phyloP scores from a whole-genome alignment of 805 yeast genomes.

The Wickerhamomyces ciferrii region DNA sequence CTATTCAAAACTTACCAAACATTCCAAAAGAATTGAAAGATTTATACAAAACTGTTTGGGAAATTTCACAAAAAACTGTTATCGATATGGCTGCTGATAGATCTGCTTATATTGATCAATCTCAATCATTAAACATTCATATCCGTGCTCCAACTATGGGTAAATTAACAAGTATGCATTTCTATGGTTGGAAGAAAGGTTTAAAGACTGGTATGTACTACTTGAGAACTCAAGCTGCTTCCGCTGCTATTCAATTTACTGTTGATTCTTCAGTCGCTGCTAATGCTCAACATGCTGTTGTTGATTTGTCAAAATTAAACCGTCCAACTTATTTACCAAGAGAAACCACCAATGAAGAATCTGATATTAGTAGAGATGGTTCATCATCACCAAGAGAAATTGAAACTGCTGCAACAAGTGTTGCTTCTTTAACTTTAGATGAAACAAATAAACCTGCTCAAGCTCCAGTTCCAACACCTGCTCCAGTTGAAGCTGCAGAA shows the following conservation, averaged over 20 bases:
- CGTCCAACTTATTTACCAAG: slow-evolving; percentile 32
- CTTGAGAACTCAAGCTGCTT: slow-evolving; percentile 92
- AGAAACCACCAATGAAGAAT: slow-evolving; percentile 10
- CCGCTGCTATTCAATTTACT: slow-evolving; percentile 92
- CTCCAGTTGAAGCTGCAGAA: slow-evolving; percentile 14
- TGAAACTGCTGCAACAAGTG: slow-evolving; percentile 27
- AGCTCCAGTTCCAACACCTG: slow-evolving; percentile 21
- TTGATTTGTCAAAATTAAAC: slow-evolving; percentile 27
- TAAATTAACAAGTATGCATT: slow-evolving; percentile 92
- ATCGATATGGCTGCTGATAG: slow-evolving; percentile 85
- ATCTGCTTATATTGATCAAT: slow-evolving; percentile 83
- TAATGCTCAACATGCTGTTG: slow-evolving; percentile 59
- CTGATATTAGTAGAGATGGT: slow-evolving; percentile 15
- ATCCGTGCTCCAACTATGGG: slow-evolving; percentile 88
- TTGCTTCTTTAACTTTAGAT: slow-evolving; percentile 36
- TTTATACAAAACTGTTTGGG: slow-evolving; percentile 96
- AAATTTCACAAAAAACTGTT: slow-evolving; percentile 77
- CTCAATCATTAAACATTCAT: slow-evolving; percentile 87
- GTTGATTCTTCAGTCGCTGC: slow-evolving; percentile 93
- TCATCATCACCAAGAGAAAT: slow-evolving; percentile 29
- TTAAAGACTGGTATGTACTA: slow-evolving; percentile 97
- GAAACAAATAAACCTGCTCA: slow-evolving; percentile 26
- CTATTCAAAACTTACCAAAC: slow-evolving; percentile 68
- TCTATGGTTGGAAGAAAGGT: slow-evolving; percentile 96
- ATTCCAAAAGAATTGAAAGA: slow-evolving; percentile 73